Percentiles rank a stretch among this genome's conserved stretches.
These are phyloP conservation scores for Dillenia suffruticosa DNA, from an alignment of 164 flowering plant species.

Conservation along the genomic window DNA sequence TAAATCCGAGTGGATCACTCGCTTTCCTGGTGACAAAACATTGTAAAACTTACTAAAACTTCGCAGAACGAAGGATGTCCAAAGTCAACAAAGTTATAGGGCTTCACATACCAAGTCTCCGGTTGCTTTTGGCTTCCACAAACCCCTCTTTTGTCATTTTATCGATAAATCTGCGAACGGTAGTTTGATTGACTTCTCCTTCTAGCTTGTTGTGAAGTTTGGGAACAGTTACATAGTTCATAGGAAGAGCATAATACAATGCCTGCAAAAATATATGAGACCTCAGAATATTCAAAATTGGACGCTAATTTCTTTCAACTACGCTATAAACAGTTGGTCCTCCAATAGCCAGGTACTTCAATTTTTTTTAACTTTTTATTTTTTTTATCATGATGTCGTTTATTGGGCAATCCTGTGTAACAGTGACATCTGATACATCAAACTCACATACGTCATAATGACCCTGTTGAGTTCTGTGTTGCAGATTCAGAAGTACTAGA, in stretches of 20 bases:
- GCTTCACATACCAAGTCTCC: conserved; percentile 54
- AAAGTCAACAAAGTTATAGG: not conserved
- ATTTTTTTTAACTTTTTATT: too few relatives aligned
- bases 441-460: too few relatives aligned
- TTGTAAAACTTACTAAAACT: not conserved
- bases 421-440: too few relatives aligned
- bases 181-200: conserved; percentile 56
- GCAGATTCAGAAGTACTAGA: too few relatives aligned
- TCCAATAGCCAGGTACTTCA: too few relatives aligned
- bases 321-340: too few relatives aligned
- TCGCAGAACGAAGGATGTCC: not conserved
- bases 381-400: too few relatives aligned
- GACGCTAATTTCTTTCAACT: too few relatives aligned
- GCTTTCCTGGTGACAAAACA: conserved; percentile 49
- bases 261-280: conserved; percentile 44
- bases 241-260: conserved; percentile 74
- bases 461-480: too few relatives aligned
- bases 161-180: conserved; percentile 67
- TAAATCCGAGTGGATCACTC: conserved; percentile 60
- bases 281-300: too few relatives aligned
- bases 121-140: conserved; percentile 53
- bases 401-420: too few relatives aligned
- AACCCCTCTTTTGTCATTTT: conserved; percentile 76
- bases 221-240: conserved; percentile 64
- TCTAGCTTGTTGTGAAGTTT: conserved; percentile 75